Evolutionary conservation across 768 basidiomycete genomes (phyloP), one percentile per base, ranked within the genome.

Genomic region (Tubosaeta sp.): DNA sequence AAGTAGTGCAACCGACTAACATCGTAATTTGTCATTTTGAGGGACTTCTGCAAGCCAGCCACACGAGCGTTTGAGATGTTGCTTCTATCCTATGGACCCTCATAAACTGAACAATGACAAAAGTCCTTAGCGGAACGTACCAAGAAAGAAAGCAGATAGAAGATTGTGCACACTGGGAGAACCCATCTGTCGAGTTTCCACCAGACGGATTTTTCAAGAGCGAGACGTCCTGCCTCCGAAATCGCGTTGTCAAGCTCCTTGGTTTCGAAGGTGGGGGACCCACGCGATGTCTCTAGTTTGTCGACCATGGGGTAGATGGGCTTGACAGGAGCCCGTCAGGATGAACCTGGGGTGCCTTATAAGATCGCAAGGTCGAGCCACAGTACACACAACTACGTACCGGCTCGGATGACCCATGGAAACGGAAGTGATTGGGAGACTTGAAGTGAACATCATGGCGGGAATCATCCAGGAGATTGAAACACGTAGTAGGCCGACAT

Each of bases 41-140:
- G 64, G 51, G 78, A 74, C n/a, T 69, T 75, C 59, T 83, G 80
- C 53, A 85, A 60, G 11, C 84, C 83, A 10, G 82, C 83, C 6
- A 84, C 74, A n/a, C 77, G 74, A 37, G 82, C 84, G 54, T 84
- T 84, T 27, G 75, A 76, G 35, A 84, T 69, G 57, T 84, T 82
- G 42, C 59, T 69, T 19, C 63, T 59, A 47, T 78, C 49, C 80
- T 68, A 55, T 17, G 13, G 22, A 29, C 39, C 25, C 10, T 22
- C 22, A 22, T 22, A 22, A 22, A 22, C 22, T 54, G 39, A 45
- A 43, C 2, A 11, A 17, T 45, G 32, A 26, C 17, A 11, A 22
- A 19, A 31, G 22, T 14, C 32, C 9, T 38, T 14, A n/a, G 12
- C 11, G 34, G 50, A 19, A 45, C 80, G 55, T 50, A 82, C 81